Percentiles rank a stretch among this genome's conserved stretches.
These are phyloP conservation scores for Apiotrichum akiyoshidainum DNA, from an alignment of 1,284 basidiomycete species.

Conservation along the genomic window DNA sequence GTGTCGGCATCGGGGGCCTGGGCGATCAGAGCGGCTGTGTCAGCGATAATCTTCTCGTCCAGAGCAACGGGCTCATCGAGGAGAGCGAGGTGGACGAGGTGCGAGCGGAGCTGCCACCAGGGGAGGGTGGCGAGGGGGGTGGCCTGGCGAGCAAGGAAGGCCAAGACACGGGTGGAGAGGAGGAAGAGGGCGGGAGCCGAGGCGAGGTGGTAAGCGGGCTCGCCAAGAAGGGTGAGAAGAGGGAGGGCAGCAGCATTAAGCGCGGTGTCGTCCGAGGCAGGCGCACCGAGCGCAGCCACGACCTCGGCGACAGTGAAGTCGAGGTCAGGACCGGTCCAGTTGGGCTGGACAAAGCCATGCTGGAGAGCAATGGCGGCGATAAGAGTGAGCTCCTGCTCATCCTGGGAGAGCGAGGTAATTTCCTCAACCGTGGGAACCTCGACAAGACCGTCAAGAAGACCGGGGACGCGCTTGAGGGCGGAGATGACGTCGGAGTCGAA, in stretches of 20 bases:
- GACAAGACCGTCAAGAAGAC: constrained; percentile 29
- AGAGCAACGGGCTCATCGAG: constrained; percentile 79
- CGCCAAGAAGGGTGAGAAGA: constrained; percentile 78
- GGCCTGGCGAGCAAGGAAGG: constrained; percentile 52
- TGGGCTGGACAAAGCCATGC: constrained; percentile 86
- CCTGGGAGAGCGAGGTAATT: constrained; percentile 2
- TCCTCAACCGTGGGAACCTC: constrained; percentile 2
- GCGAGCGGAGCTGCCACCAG: constrained; percentile 79
- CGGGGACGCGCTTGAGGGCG: constrained; percentile 29
- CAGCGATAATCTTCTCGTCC: constrained; percentile 55
- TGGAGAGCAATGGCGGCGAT: constrained; percentile 72
- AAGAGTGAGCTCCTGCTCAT: constrained; percentile 59
- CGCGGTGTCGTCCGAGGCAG: constrained; percentile 20
- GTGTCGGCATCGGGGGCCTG: constrained; percentile 55
- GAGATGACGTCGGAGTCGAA: constrained; percentile 28
- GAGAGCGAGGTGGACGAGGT: constrained; percentile 73
- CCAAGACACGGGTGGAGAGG: constrained; percentile 69
- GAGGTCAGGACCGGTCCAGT: constrained; percentile 95
- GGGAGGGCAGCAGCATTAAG: constrained; percentile 66
- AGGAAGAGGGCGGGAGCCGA: constrained; percentile 68
- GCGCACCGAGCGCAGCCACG: constrained; percentile 55
- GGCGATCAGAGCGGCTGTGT: constrained; percentile 57
- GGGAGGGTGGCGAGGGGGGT: constrained; percentile 53
- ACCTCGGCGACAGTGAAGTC: constrained; percentile 54
- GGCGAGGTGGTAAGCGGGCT: constrained; percentile 93